These are phyloP conservation scores for Prunus padus DNA, from an alignment of 306 rosid species.

Conservation along the genomic window DNA sequence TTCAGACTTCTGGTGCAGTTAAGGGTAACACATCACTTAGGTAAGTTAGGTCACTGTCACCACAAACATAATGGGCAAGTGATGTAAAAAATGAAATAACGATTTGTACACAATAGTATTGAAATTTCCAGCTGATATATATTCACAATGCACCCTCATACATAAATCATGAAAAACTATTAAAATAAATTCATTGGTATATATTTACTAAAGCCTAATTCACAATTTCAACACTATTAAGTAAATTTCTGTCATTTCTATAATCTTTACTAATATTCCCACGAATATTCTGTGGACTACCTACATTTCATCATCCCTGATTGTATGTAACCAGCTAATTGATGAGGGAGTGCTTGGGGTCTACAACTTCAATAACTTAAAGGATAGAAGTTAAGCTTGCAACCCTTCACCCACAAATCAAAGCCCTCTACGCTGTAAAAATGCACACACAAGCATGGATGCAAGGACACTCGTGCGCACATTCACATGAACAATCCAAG, in stretches of 20 bases:
- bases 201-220: neutral
- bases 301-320: too few species aligned
- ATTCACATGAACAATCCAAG: neutral
- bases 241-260: neutral
- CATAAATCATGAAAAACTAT: neutral
- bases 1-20: neutral
- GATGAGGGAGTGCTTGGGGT: neutral
- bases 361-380: neutral
- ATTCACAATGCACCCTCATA: neutral
- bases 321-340: neutral
- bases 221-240: neutral
- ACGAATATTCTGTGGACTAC: neutral
- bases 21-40: neutral
- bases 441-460: neutral
- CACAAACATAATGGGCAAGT: neutral
- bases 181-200: neutral
- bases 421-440: neutral
- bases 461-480: neutral
- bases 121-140: neutral
- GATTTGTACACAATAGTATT: neutral
- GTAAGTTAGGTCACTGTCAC: neutral
- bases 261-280: neutral
- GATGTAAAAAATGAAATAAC: neutral
- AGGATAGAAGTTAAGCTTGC: neutral
- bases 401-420: slow-evolving; percentile 1